Percentiles rank a stretch among this genome's conserved stretches.
phyloP scores from a whole-genome alignment of 2,329 filamentous ascomycete genomes.

The Nemania sp. region DNA sequence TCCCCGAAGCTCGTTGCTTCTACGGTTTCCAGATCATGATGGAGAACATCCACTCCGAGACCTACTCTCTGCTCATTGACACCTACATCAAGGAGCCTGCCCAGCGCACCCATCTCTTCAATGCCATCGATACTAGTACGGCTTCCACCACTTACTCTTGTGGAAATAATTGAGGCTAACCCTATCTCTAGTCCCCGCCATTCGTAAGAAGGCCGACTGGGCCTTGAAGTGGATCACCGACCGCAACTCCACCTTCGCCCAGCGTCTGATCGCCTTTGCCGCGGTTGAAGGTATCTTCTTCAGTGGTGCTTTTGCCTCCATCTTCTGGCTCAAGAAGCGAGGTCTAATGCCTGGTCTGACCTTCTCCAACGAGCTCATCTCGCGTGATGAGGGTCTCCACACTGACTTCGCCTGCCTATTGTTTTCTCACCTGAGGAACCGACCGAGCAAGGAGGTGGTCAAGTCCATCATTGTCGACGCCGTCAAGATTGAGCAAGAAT shows the following conservation, averaged over 20 bases:
- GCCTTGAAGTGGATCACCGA: constrained; percentile 94
- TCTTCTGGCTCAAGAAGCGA: constrained; percentile 99
- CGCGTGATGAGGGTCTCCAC: constrained; percentile 98
- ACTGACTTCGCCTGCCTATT: constrained; percentile 98
- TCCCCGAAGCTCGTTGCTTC: constrained; percentile 98
- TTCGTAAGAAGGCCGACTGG: constrained; percentile 99
- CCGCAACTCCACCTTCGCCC: constrained; percentile 90
- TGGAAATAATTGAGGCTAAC: constrained; percentile 17
- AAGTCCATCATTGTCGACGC: constrained; percentile 91
- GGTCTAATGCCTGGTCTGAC: constrained; percentile 97
- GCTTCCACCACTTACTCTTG: neutral
- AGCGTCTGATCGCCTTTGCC: constrained; percentile 94
- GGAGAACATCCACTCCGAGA: constrained; percentile 99
- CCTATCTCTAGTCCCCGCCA: constrained; percentile 75
- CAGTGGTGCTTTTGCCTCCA: constrained; percentile 95
- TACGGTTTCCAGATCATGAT: constrained; percentile 99
- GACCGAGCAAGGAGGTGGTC: constrained; percentile 80
- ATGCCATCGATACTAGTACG: constrained; percentile 96
- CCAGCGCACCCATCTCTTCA: constrained; percentile 93
- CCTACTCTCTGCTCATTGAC: constrained; percentile 98
- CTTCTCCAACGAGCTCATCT: constrained; percentile 99
- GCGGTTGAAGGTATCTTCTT: constrained; percentile 99
- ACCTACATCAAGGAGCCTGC: constrained; percentile 98
- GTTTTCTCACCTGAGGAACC: constrained; percentile 95
- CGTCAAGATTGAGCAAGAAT: constrained; percentile 94